Evolutionary conservation across 2,329 filamentous ascomycete genomes (phyloP).

Genomic region (Dryadomyces quercus-mongolicae): DNA sequence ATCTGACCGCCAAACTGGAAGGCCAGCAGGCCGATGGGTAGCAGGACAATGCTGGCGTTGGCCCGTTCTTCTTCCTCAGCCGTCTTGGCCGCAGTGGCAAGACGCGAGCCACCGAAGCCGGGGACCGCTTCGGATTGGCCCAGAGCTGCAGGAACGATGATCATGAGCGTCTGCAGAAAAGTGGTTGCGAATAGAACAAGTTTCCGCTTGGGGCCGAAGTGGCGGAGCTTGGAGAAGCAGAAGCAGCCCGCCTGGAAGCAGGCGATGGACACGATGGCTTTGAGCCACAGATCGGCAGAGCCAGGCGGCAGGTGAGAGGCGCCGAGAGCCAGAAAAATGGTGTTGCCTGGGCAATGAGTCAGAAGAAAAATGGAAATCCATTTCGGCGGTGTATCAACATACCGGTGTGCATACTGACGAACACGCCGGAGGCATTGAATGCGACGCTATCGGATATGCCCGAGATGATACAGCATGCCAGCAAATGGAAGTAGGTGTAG

Average conservation of each 20-base stretch:
- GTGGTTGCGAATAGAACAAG: slow-evolving; percentile 56
- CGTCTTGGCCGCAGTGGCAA: slow-evolving; percentile 26
- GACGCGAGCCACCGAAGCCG: slow-evolving; percentile 20
- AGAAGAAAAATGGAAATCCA: neutral
- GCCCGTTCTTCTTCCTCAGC: slow-evolving; percentile 15
- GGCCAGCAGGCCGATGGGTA: slow-evolving; percentile 33
- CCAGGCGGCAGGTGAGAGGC: slow-evolving; percentile 35
- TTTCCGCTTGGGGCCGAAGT: slow-evolving; percentile 44
- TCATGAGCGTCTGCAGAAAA: slow-evolving; percentile 35
- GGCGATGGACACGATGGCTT: slow-evolving; percentile 56
- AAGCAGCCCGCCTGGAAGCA: slow-evolving; percentile 64
- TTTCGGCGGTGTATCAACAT: slow-evolving; percentile 13
- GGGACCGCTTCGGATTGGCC: slow-evolving; percentile 33
- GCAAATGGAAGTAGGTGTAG: slow-evolving; percentile 50
- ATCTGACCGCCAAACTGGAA: slow-evolving; percentile 45
- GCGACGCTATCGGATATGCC: slow-evolving; percentile 66
- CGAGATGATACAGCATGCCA: slow-evolving; percentile 65
- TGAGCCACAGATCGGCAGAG: slow-evolving; percentile 51
- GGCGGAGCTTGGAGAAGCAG: slow-evolving; percentile 58
- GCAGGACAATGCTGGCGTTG: slow-evolving; percentile 24
- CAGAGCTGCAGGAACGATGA: slow-evolving; percentile 39
- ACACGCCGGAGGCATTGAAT: slow-evolving; percentile 66
- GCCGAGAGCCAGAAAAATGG: slow-evolving; percentile 66
- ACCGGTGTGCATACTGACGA: slow-evolving; percentile 78
- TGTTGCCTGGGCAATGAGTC: slow-evolving; percentile 45